phyloP scores from a whole-genome alignment of 2,329 filamentous ascomycete species.

The Escovopsis sp. region DNA sequence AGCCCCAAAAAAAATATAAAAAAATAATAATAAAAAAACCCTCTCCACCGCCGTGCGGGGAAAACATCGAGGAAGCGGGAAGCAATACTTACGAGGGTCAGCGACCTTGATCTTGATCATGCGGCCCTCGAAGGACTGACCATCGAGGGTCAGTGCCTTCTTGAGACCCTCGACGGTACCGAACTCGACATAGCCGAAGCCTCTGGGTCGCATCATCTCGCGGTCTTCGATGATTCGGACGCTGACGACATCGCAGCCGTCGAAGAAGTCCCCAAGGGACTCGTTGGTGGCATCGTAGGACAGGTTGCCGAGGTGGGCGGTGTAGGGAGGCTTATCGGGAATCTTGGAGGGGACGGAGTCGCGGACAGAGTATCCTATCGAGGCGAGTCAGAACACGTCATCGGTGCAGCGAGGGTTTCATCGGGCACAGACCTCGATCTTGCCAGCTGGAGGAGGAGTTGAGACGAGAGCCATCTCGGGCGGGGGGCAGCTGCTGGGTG shows the following conservation, averaged over 20 bases:
- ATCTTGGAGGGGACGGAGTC: conserved; percentile 60
- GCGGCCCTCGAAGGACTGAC: conserved; percentile 70
- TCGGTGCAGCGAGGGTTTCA: no score
- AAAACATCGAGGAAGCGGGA: no score
- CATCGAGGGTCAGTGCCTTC: conserved; percentile 73
- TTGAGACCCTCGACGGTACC: conserved; percentile 75
- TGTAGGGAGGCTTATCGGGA: conserved; percentile 84
- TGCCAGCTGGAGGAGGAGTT: conserved; percentile 24
- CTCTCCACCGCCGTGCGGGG: no score
- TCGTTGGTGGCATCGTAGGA: conserved; percentile 83
- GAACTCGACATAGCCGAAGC: conserved; percentile 97
- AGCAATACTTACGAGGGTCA: conserved; percentile 81
- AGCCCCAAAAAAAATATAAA: no score
- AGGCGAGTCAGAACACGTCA: conserved; percentile 8
- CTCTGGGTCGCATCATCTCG: conserved; percentile 84
- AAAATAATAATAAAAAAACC: no score
- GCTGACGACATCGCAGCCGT: conserved; percentile 69
- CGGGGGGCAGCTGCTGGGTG: conserved; percentile 38
- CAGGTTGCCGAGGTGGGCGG: conserved; percentile 89
- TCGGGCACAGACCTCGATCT: conserved; percentile 23
- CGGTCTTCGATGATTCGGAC: conserved; percentile 97
- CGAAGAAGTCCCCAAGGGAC: conserved; percentile 75
- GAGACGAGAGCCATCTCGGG: conserved; percentile 28
- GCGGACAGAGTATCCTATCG: conserved; percentile 42
- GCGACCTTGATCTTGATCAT: conserved; percentile 89